Percentiles rank a stretch among this genome's conserved stretches.
phyloP scores from a whole-genome alignment of 768 basidiomycete species.

The Suillus weaverae region DNA sequence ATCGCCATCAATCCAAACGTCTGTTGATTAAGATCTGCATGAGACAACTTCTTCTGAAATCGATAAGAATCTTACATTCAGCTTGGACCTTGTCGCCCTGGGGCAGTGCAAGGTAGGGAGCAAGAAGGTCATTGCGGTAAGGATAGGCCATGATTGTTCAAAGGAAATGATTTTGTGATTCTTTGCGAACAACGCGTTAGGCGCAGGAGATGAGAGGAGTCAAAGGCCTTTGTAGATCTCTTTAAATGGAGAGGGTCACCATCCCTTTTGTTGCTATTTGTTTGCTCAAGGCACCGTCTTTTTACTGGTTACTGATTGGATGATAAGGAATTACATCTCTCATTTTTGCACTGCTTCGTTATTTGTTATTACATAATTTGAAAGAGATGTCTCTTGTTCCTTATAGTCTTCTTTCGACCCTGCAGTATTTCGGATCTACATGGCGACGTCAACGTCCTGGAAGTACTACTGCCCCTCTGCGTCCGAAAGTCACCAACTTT shows the following conservation, averaged over 20 bases:
- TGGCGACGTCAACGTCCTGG: background rate
- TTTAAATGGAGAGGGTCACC: constrained; percentile 25
- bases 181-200: constrained; percentile 6
- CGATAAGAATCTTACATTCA: constrained; percentile 61
- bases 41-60: constrained; percentile 17
- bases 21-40: constrained; percentile 41
- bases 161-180: constrained; percentile 8
- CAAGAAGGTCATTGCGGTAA: constrained; percentile 84
- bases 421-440: background rate
- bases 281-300: constrained; percentile 19
- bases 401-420: background rate
- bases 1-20: constrained; percentile 98
- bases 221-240: background rate
- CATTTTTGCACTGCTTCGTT: background rate
- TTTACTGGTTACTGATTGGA: constrained; percentile 24
- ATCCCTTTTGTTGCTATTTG: constrained; percentile 24
- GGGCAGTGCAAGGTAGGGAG: constrained; percentile 83
- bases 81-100: constrained; percentile 95
- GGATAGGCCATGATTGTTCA: constrained; percentile 35
- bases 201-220: constrained; percentile 13
- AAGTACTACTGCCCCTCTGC: background rate
- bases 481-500: background rate
- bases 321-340: constrained; percentile 24
- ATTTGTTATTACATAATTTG: background rate
- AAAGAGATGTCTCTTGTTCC: background rate